phyloP scores from a whole-genome alignment of 2,329 filamentous ascomycete genomes.

The Lasiodiplodia gonubiensis region DNA sequence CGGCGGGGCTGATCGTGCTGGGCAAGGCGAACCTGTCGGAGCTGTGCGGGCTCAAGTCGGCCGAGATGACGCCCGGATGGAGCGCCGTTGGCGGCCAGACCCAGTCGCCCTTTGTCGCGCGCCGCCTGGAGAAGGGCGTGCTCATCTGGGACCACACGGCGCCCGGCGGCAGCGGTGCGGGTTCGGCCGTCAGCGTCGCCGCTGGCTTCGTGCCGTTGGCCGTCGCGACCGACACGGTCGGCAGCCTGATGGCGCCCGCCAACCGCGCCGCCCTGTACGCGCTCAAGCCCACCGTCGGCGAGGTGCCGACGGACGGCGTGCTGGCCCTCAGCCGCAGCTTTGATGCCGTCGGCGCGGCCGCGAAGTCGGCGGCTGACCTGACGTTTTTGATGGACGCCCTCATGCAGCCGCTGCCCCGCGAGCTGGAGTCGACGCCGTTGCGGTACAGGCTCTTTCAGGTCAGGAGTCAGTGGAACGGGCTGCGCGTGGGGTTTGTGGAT shows the following conservation, averaged over 20 bases:
- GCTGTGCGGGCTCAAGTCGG: constrained; percentile 45
- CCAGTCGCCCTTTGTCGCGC: constrained; percentile 46
- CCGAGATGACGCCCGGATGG: constrained; percentile 48
- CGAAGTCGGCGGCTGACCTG: constrained; percentile 45
- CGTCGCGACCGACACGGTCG: constrained; percentile 49
- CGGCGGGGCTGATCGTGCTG: constrained; percentile 50
- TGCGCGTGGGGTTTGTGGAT: constrained; percentile 45
- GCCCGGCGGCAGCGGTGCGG: constrained; percentile 45
- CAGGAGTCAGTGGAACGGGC: constrained; percentile 39
- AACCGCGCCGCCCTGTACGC: constrained; percentile 48
- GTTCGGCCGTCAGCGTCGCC: constrained; percentile 47
- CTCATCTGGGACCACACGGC: constrained; percentile 46
- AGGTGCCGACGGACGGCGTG: constrained; percentile 45
- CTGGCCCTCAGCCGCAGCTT: constrained; percentile 44
- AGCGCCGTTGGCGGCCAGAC: constrained; percentile 48
- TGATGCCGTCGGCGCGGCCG: constrained; percentile 43
- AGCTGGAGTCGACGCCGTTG: constrained; percentile 36
- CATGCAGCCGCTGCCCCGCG: constrained; percentile 38
- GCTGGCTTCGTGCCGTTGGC: constrained; percentile 50
- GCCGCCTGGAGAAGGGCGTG: constrained; percentile 45
- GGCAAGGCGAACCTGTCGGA: constrained; percentile 52
- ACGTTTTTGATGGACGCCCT: constrained; percentile 43
- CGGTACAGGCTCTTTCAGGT: constrained; percentile 40
- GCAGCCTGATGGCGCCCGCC: constrained; percentile 48
- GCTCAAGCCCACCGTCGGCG: constrained; percentile 46